A percentile compares a stretch with the other conserved stretches of the same genome.
Evolutionary conservation across 805 yeast species (phyloP).

Genomic region (Kluyveromyces lactis): DNA sequence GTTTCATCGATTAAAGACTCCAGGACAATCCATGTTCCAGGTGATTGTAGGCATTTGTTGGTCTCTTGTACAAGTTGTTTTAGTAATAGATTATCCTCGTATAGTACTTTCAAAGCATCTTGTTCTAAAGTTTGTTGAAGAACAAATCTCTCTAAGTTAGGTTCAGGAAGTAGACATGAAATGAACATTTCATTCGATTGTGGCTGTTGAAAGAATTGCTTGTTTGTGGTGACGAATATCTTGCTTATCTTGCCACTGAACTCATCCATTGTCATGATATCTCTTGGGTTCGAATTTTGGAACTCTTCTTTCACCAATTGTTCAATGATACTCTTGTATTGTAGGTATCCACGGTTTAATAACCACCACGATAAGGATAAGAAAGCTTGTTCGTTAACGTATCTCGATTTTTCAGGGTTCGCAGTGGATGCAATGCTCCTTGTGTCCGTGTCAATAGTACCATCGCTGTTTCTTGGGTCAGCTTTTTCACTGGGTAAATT

Average conservation of each 20-base stretch:
- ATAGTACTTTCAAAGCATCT: conserved; percentile 28
- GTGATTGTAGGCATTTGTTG: conserved; percentile 31
- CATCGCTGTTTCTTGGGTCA: neutral
- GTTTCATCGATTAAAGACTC: conserved; percentile 25
- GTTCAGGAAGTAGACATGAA: conserved; percentile 40
- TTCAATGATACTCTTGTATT: conserved; percentile 45
- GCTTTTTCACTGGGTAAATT: neutral
- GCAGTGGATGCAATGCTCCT: neutral
- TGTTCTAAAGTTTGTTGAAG: conserved; percentile 44
- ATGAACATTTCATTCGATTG: conserved; percentile 21
- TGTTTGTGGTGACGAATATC: conserved; percentile 23
- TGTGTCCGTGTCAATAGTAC: neutral
- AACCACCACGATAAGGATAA: conserved; percentile 92
- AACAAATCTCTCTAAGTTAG: conserved; percentile 42
- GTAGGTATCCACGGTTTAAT: conserved; percentile 74
- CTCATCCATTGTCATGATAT: conserved; percentile 57
- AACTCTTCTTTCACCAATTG: conserved; percentile 52
- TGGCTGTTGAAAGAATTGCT: conserved; percentile 30
- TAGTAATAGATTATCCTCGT: conserved; percentile 25
- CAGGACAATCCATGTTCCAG: conserved; percentile 20
- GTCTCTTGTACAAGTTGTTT: conserved; percentile 38
- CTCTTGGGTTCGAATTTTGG: conserved; percentile 57
- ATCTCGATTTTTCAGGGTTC: conserved; percentile 29
- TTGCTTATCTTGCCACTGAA: conserved; percentile 40
- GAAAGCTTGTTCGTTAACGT: conserved; percentile 69